Percentiles rank a stretch among this genome's conserved stretches.
phyloP scores from a whole-genome alignment of 2,329 filamentous ascomycete species.

The Calonectria pauciramosa region DNA sequence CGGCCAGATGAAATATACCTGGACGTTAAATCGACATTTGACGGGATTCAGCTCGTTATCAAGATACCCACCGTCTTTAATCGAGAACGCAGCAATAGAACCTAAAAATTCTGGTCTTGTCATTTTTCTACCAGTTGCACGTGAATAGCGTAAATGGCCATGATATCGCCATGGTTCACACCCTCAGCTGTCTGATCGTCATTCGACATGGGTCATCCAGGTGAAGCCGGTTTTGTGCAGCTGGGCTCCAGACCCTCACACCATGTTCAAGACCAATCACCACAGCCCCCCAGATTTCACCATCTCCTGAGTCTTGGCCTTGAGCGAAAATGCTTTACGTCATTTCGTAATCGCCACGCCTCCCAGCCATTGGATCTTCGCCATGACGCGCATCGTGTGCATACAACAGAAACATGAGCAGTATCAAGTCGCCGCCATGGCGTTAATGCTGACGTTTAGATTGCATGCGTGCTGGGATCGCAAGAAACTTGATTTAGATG shows the following conservation, averaged over 20 bases:
- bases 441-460: constrained; percentile 45
- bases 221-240: constrained; percentile 29
- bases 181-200: constrained; percentile 9
- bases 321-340: constrained; percentile 34
- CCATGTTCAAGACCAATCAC: constrained; percentile 8
- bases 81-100: constrained; percentile 40
- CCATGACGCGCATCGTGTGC: constrained; percentile 44
- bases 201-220: not conserved
- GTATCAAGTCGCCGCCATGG: constrained; percentile 34
- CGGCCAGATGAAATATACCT: constrained; percentile 68
- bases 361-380: constrained; percentile 34
- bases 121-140: not conserved
- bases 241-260: not conserved
- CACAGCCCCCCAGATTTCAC: not conserved
- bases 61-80: constrained; percentile 70
- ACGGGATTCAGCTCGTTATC: constrained; percentile 70
- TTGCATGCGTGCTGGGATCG: not conserved
- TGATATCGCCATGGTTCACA: constrained; percentile 2
- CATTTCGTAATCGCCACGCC: constrained; percentile 44
- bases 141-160: constrained; percentile 20
- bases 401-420: constrained; percentile 35
- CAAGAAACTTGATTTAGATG: constrained; percentile 45
- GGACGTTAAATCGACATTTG: constrained; percentile 70
- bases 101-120: not conserved
- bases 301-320: not conserved